Percentiles rank a stretch among this genome's conserved stretches.
Evolutionary conservation across 495 filamentous ascomycete genomes (phyloP).

Genomic region (Aspergillus nanangensis): DNA sequence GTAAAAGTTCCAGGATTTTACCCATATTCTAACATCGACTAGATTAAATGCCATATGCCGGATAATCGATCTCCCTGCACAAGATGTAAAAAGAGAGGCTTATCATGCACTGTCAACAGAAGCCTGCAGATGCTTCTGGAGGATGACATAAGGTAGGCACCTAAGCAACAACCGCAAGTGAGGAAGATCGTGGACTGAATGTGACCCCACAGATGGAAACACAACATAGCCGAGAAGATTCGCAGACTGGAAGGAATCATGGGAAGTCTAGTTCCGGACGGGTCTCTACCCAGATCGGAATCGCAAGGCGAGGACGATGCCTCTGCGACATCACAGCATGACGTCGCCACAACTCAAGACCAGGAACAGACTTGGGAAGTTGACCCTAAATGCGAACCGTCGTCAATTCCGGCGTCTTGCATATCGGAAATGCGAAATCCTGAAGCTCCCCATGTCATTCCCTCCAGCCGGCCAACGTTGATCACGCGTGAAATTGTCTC

Average conservation of each 20-base stretch:
- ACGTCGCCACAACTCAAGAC: too few relatives aligned
- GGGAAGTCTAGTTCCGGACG: slow-evolving; percentile 15
- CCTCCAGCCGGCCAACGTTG: too few relatives aligned
- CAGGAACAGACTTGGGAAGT: too few relatives aligned
- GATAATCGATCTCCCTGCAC: slow-evolving; percentile 28
- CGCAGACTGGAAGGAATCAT: slow-evolving; percentile 21
- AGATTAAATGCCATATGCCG: slow-evolving; percentile 43
- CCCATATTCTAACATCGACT: background rate
- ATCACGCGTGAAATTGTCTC: background rate
- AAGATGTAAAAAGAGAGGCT: slow-evolving; percentile 23
- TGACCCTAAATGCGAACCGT: too few relatives aligned
- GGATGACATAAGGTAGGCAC: slow-evolving; percentile 26
- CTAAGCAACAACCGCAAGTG: background rate
- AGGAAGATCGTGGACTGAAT: background rate
- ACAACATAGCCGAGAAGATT: slow-evolving; percentile 18
- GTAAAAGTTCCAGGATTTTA: background rate
- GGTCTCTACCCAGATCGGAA: slow-evolving; percentile 21
- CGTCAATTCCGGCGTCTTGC: too few relatives aligned
- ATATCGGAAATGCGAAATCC: too few relatives aligned
- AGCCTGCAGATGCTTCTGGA: slow-evolving; percentile 35
- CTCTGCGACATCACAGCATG: too few relatives aligned
- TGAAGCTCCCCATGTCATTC: too few relatives aligned
- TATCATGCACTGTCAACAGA: slow-evolving; percentile 29
- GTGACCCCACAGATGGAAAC: slow-evolving; percentile 29
- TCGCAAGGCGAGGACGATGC: background rate